Base-by-base conservation (phyloP, 805 yeast genomes). In the Wickerhamomyces bovis region DNA sequence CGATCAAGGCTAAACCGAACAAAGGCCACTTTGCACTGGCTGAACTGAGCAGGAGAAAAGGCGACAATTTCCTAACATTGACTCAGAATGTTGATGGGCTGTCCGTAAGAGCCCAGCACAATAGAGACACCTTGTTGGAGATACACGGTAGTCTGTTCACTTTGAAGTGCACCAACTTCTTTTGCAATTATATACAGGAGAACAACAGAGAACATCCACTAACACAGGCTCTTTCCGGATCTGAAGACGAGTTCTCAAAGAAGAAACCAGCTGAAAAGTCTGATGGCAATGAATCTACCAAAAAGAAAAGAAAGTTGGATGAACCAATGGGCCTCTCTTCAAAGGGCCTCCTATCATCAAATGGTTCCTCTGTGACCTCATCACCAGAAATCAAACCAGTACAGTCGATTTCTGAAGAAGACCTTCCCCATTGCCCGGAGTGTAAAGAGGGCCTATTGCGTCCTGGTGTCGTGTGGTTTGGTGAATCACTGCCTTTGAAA, bases 381-480 rank as follows among this genome's bases (percentile, higher is more conserved):
- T 69, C 77, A 1, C 78, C 81, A 12, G 74, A 72, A 38, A 69
- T 74, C 42, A 55, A 65, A 3, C 80, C 83, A 2, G 71, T 75
- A 2, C 69, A 75, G n/a, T 60, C 67, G 15, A 64, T 88, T 1
- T 66, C 71, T 3, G 75, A 66, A 41, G 58, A 64, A 1, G 79
- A 78, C 2, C 70, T 88, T 11, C 96, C 96, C 1, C 74, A 64
- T 36, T 89, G 97, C 61, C 96, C 96, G 0, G 67, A 66, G 11
- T 89, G 97, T 60, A 60, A 69, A n/a, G 73, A 71, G 5, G 83
- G 82, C 0, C 60, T 85, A 12, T 65, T 89, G 48, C 70, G 97
- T 20, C 97, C 97, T 0, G 96, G 94, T 0, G 95, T 89, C 3
- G 90, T 89, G 6, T 89, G 96, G 97, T 88, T 85, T 65, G 97